Evolutionary conservation across 1,284 basidiomycete genomes (phyloP), one percentile per base, ranked within the genome.

Genomic region (Ceratobasidium sp.): DNA sequence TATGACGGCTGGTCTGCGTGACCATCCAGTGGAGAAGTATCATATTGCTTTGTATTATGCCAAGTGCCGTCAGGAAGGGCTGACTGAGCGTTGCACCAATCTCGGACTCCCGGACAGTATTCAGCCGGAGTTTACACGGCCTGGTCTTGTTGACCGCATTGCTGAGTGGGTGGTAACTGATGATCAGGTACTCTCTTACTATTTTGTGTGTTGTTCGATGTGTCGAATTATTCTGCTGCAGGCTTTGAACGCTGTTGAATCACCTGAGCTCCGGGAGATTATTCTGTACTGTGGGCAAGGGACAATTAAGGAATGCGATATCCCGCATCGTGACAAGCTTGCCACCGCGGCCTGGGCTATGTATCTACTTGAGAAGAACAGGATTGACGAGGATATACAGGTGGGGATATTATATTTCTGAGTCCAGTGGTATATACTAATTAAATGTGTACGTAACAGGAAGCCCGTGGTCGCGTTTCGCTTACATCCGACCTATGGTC

Each of bases 401-500:
- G 76, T 33, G 33, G 33, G 33, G 4, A 1, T 33, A 33, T 2
- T 33, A 33, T 33, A 33, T n/a, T n/a, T n/a, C n/a, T n/a, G n/a
- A n/a, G n/a, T n/a, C n/a, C n/a, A n/a, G n/a, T n/a, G n/a, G n/a
- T n/a, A n/a, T n/a, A n/a, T n/a, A n/a, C n/a, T n/a, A n/a, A n/a
- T n/a, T n/a, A n/a, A n/a, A n/a, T n/a, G n/a, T n/a, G n/a, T n/a
- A n/a, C n/a, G n/a, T n/a, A n/a, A n/a, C n/a, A 78, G 77, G 40
- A 58, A 56, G 26, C 78, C 18, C 60, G 15, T 76, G 78, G 78
- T 33, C 40, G 39, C 5, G 55, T 79, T 42, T 79, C 78, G 28
- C 26, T 75, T 9, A 79, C 78, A 5, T n/a, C 71, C 12, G 71
- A 79, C 53, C 51, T 76, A 18, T 79, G 78, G 78, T 58, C 44